A percentile compares a stretch with the other conserved stretches of the same genome.
phyloP scores from a whole-genome alignment of 805 yeast species.

The Candida broadrunensis region DNA sequence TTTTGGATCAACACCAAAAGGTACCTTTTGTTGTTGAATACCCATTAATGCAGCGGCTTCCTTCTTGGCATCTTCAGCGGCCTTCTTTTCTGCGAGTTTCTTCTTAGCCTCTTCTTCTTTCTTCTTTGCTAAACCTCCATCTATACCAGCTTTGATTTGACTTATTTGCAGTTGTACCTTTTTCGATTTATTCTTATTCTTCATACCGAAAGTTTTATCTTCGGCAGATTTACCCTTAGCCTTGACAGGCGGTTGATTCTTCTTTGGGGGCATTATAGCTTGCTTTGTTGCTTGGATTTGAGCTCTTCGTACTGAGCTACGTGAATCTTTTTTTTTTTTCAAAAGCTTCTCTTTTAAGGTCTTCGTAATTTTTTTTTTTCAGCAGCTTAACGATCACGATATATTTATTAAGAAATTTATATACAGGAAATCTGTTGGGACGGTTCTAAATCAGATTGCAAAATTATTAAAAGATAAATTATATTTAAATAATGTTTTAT shows the following conservation, averaged over 20 bases:
- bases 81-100: conserved; percentile 76
- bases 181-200: conserved; percentile 91
- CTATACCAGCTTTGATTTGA: conserved; percentile 39
- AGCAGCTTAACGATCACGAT: too few species aligned
- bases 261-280: conserved; percentile 75
- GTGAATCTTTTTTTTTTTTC: too few species aligned
- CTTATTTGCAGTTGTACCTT: conserved; percentile 72
- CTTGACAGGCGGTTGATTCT: conserved; percentile 57
- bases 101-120: conserved; percentile 72
- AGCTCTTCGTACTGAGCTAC: too few species aligned
- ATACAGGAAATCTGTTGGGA: too few species aligned
- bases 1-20: conserved; percentile 97
- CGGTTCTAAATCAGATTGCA: too few species aligned
- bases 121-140: conserved; percentile 56
- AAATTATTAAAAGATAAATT: too few species aligned
- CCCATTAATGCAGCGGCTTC: conserved; percentile 82
- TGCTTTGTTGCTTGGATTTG: neutral
- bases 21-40: conserved; percentile 76
- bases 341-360: too few species aligned
- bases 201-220: conserved; percentile 92
- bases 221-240: conserved; percentile 62
- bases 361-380: too few species aligned
- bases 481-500: neutral
- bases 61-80: conserved; percentile 83
- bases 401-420: too few species aligned